Evolutionary conservation across 2,329 filamentous ascomycete species (phyloP).

Genomic region (Diplodia corticola): DNA sequence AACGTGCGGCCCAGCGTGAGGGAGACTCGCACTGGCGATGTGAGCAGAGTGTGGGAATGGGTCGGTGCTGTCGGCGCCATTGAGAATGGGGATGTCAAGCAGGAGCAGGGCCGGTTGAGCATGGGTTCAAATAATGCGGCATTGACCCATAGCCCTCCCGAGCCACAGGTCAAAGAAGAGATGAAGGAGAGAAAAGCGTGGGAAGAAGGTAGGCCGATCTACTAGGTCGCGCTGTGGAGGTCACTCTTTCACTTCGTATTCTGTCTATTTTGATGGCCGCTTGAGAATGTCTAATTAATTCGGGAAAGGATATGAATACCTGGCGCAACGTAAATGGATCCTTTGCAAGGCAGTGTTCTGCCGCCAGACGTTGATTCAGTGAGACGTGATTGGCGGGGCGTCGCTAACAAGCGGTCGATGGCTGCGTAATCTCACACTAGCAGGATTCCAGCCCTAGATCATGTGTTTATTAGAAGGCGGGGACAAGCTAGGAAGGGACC

Average conservation of each 20-base stretch:
- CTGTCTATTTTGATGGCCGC: background rate
- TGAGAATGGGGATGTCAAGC: background rate
- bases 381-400: background rate
- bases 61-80: slow-evolving; percentile 55
- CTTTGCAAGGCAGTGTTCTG: background rate
- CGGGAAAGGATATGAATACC: slow-evolving; percentile 6
- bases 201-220: slow-evolving; percentile 51
- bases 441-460: background rate
- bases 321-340: background rate
- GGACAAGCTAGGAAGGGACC: background rate
- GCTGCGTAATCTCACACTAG: background rate
- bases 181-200: slow-evolving; percentile 42
- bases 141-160: slow-evolving; percentile 24
- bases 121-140: slow-evolving; percentile 30
- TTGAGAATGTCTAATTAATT: background rate
- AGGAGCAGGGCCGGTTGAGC: slow-evolving; percentile 36
- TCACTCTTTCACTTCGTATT: background rate
- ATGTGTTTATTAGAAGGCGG: background rate
- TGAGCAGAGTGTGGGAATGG: slow-evolving; percentile 69
- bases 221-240: slow-evolving; percentile 34
- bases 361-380: background rate
- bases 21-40: slow-evolving; percentile 56
- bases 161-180: slow-evolving; percentile 28
- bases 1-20: slow-evolving; percentile 82
- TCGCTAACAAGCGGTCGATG: background rate